Percentiles rank a stretch among this genome's conserved stretches.
These are phyloP conservation scores for Luffa aegyptiaca DNA, from an alignment of 306 rosid genomes.

Conservation along the genomic window DNA sequence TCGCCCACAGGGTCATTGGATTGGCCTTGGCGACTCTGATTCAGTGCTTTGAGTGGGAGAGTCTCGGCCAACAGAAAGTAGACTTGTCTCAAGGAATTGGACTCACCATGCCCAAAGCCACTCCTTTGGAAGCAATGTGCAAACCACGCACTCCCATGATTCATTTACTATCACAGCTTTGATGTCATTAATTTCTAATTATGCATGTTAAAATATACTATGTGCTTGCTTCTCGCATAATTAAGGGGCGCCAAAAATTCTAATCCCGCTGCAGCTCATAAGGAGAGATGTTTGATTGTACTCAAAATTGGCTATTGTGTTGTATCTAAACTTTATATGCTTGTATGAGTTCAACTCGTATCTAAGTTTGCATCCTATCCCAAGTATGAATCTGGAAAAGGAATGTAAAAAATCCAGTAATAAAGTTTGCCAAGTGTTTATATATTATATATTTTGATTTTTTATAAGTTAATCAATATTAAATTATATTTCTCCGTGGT, in stretches of 20 bases:
- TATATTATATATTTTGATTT: no score
- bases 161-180: not conserved
- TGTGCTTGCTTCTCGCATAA: no score
- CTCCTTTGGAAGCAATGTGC: not conserved
- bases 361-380: no score
- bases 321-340: not conserved
- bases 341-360: not conserved
- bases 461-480: no score
- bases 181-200: not conserved
- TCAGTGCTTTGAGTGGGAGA: constrained; percentile 33
- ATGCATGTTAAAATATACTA: no score
- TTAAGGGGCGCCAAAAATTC: no score
- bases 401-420: not conserved
- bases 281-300: not conserved
- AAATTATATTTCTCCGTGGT: no score
- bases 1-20: constrained; percentile 20
- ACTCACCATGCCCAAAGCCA: not conserved
- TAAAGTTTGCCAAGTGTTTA: no score
- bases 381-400: not conserved
- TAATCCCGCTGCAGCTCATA: not conserved
- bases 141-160: not conserved
- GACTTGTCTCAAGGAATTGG: constrained; percentile 6
- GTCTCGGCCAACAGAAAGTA: not conserved
- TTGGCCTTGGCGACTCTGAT: constrained; percentile 19
- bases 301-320: not conserved